These are phyloP conservation scores for Pterocarpus macrocarpus DNA, from an alignment of 306 rosid genomes.

Conservation along the genomic window DNA sequence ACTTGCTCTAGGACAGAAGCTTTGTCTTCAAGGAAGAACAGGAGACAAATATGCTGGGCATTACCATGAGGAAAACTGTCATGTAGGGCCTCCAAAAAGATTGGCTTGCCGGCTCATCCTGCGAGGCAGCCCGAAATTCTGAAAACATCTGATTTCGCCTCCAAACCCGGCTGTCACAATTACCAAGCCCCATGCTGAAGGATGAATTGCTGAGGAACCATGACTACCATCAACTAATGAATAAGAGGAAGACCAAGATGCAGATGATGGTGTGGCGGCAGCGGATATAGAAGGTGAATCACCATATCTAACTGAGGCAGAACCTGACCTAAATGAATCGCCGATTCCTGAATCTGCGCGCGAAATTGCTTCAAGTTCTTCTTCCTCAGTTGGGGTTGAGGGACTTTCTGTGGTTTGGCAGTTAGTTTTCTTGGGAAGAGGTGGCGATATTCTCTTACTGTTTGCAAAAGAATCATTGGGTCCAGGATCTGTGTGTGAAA, in stretches of 20 bases:
- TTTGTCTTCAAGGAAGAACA: background rate
- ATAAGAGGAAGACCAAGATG: slow-evolving; percentile 44
- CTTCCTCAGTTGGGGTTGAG: slow-evolving; percentile 44
- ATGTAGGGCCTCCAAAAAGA: slow-evolving; percentile 57
- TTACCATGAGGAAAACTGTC: slow-evolving; percentile 13
- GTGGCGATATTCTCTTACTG: slow-evolving; percentile 53
- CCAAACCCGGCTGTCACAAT: slow-evolving; percentile 79
- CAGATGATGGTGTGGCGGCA: slow-evolving; percentile 32
- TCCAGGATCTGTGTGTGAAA: slow-evolving; percentile 47
- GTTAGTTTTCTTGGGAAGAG: slow-evolving; percentile 55
- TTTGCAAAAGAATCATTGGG: slow-evolving; percentile 44
- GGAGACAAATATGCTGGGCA: background rate
- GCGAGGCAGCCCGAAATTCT: slow-evolving; percentile 81
- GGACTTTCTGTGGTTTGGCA: background rate
- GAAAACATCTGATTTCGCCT: slow-evolving; percentile 84
- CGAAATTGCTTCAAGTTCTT: slow-evolving; percentile 50
- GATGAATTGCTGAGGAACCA: slow-evolving; percentile 52
- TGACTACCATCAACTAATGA: slow-evolving; percentile 49
- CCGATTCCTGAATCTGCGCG: slow-evolving; percentile 48
- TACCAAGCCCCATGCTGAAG: slow-evolving; percentile 90
- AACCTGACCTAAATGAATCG: slow-evolving; percentile 59
- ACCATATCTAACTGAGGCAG: slow-evolving; percentile 50
- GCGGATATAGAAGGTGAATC: slow-evolving; percentile 59
- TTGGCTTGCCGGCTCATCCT: slow-evolving; percentile 56
- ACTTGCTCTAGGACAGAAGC: background rate